Conservation (phyloP, 2,329 filamentous ascomycete genomes). For the Capronia epimyces region DNA sequence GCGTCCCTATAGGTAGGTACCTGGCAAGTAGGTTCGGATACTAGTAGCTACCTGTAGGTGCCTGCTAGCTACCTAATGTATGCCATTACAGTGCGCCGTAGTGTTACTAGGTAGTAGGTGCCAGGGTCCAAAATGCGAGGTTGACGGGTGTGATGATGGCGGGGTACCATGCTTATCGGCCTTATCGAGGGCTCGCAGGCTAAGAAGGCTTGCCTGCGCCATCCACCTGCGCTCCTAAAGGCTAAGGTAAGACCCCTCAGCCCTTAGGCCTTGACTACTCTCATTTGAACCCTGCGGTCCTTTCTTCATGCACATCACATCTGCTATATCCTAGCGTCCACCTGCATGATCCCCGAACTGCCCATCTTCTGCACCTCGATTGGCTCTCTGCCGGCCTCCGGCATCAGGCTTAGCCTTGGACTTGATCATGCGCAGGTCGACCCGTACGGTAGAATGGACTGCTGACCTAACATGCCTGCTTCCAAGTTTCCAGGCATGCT, state of each 20-base stretch:
- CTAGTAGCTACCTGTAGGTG: background rate
- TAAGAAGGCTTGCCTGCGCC: background rate
- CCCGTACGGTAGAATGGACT: slow-evolving; percentile 8
- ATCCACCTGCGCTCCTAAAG: too few relatives aligned
- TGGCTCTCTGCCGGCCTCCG: slow-evolving; percentile 7
- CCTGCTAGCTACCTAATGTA: background rate
- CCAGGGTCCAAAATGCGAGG: background rate
- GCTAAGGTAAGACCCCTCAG: too few relatives aligned
- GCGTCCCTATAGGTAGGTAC: background rate
- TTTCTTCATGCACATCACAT: background rate
- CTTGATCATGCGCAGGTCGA: slow-evolving; percentile 5
- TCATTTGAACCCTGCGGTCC: too few relatives aligned
- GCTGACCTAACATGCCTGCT: slow-evolving; percentile 8
- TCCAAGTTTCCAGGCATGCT: slow-evolving; percentile 11
- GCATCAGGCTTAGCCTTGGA: slow-evolving; percentile 11
- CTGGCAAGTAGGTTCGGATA: background rate
- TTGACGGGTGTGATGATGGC: background rate
- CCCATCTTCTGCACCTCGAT: slow-evolving; percentile 9
- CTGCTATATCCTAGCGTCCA: background rate
- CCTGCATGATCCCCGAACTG: background rate
- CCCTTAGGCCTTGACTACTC: too few relatives aligned
- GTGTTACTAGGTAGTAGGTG: background rate
- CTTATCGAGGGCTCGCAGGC: background rate
- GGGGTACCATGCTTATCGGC: background rate
- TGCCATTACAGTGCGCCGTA: too few relatives aligned